Base-by-base conservation (phyloP, 2,329 filamentous ascomycete genomes). In the Rhynchosporium secalis region DNA sequence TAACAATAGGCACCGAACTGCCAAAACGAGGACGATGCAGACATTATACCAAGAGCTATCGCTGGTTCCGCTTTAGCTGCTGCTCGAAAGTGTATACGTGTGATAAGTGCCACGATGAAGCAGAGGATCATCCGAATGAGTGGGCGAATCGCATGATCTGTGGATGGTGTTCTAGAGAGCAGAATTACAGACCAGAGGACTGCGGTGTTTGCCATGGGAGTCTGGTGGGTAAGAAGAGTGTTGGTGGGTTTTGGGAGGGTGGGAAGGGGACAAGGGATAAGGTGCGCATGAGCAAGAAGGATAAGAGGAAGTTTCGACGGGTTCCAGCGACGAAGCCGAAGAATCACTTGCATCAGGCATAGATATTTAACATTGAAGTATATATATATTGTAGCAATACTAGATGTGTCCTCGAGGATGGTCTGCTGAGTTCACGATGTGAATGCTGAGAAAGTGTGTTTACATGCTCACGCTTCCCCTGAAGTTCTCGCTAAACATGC, bases 111-210 rank as follows among this genome's bases (percentile, higher is more conserved):
- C 91, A 96, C 71, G 90, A 95, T 73, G 81, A 78, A 15, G 81
- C 77, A 9, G 85, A 86, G 69, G 86, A 89, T 56, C 91, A 96
- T 76, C 78, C 83, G 7, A 87, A 90, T 67, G 91, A 95, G 76
- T 91, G 91, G 81, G 91, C 91, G 7, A 91, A 88, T 71, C 81
- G 90, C 55, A 95, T 95, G 90, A 85, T 94, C 41, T 94, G 90
- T 73, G 89, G 89, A 6, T 89, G 83, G 78, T 91, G 91, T 75
- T 91, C 88, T 66, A 80, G 91, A 57, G 91, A 96, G 78, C 90
- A 94, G 77, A 86, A 86, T 67, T 96, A 91, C 75, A 80, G 86
- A 28, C 86, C 89, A 1, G 89, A 93, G 72, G 86, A 88, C 64
- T 96, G 91, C 74, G 81, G 79, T 1, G 85, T 91, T 71, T 96